These are phyloP conservation scores for Oldenlandia corymbosa DNA, from an alignment of 257 asterid species.

Conservation along the genomic window DNA sequence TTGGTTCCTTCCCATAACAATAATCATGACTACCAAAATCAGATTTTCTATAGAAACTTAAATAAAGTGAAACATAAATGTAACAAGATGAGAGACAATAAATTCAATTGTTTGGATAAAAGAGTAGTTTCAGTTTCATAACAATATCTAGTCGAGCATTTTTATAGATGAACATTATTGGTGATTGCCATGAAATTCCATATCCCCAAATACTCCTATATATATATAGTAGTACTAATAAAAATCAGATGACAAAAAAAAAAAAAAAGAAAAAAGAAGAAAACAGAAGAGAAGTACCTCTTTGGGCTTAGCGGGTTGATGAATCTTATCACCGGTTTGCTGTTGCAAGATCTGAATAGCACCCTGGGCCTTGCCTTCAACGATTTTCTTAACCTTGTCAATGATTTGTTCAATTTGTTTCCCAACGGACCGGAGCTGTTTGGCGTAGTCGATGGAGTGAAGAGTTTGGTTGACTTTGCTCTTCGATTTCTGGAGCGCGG, in stretches of 20 bases:
- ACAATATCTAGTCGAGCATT: too few relatives aligned
- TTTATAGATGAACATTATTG: too few relatives aligned
- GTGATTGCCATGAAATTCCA: too few relatives aligned
- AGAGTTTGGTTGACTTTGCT: constrained; percentile 17
- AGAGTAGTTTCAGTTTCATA: too few relatives aligned
- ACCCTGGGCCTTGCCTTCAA: constrained; percentile 23
- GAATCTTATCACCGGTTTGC: constrained; percentile 13
- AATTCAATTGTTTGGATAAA: too few relatives aligned
- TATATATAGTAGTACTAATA: too few relatives aligned
- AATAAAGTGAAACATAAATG: background rate
- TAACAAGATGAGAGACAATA: too few relatives aligned
- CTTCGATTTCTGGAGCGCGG: constrained; percentile 39
- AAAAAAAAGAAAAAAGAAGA: background rate
- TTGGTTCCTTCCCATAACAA: constrained; percentile 19
- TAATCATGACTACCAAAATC: background rate
- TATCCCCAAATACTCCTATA: too few relatives aligned
- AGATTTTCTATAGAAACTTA: background rate
- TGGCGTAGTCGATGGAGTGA: constrained; percentile 1
- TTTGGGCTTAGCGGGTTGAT: background rate
- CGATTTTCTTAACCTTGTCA: constrained; percentile 32
- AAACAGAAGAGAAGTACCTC: constrained; percentile 29
- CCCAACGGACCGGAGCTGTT: constrained; percentile 26
- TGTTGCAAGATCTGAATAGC: constrained; percentile 31
- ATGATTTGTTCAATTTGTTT: constrained; percentile 26
- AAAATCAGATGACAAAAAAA: too few relatives aligned